Conservation (phyloP, 345 rosid genomes). For the Arabis hirsuta region DNA sequence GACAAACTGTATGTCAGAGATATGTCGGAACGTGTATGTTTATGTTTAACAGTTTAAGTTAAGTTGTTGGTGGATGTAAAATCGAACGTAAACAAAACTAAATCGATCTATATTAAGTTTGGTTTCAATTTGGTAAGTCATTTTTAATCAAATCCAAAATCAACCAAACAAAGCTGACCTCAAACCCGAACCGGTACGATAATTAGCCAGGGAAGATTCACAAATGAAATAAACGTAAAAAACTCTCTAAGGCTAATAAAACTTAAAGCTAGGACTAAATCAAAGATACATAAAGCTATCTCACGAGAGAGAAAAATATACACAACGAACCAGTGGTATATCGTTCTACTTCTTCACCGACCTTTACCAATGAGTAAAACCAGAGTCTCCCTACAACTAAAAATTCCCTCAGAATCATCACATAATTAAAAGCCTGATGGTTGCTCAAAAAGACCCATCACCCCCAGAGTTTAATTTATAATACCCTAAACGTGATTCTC, state of each 20-base stretch:
- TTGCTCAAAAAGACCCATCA: slow-evolving; percentile 45
- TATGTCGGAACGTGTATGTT: slow-evolving; percentile 15
- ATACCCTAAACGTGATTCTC: slow-evolving; percentile 34
- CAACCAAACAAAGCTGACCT: not conserved
- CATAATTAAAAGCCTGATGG: slow-evolving; percentile 41
- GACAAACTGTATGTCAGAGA: slow-evolving; percentile 13
- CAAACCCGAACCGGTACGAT: slow-evolving; percentile 1
- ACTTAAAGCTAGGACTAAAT: slow-evolving; percentile 25
- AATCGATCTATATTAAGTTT: not conserved
- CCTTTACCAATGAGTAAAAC: slow-evolving; percentile 41
- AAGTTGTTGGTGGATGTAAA: not conserved
- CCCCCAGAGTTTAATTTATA: slow-evolving; percentile 10
- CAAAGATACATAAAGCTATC: slow-evolving; percentile 33
- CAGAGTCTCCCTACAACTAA: slow-evolving; percentile 43
- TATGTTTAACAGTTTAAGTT: not conserved
- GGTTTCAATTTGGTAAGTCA: not conserved
- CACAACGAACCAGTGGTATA: slow-evolving; percentile 39
- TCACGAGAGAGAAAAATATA: slow-evolving; percentile 31
- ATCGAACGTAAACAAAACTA: not conserved
- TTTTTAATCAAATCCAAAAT: not conserved
- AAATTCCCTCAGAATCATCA: slow-evolving; percentile 38
- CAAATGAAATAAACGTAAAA: slow-evolving; percentile 1
- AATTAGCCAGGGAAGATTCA: slow-evolving; percentile 17
- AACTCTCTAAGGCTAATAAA: slow-evolving; percentile 3
- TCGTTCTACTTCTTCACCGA: slow-evolving; percentile 36